Conservation (phyloP, 1,284 basidiomycete species). For the Sporisorium graminicola region DNA sequence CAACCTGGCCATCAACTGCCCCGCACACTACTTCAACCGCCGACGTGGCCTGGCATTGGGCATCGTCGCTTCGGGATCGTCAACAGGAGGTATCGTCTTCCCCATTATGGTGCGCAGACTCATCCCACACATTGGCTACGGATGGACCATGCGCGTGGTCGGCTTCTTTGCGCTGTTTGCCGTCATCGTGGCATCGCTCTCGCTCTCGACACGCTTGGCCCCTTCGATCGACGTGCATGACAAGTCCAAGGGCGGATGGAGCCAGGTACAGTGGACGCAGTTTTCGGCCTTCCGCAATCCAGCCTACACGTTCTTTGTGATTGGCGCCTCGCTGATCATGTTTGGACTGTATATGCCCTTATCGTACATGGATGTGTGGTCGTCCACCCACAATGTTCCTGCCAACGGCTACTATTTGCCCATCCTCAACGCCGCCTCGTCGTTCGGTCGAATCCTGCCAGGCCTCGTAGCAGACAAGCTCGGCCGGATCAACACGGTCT, state of each 20-base stretch:
- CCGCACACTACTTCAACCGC: slow-evolving; percentile 46
- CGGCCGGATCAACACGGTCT: slow-evolving; percentile 69
- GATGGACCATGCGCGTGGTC: slow-evolving; percentile 51
- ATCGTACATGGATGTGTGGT: slow-evolving; percentile 55
- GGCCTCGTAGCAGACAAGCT: slow-evolving; percentile 67
- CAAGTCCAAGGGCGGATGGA: slow-evolving; percentile 51
- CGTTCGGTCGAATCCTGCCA: slow-evolving; percentile 68
- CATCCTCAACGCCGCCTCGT: slow-evolving; percentile 57
- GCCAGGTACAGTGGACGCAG: slow-evolving; percentile 38
- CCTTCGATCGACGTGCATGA: slow-evolving; percentile 44
- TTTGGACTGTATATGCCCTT: slow-evolving; percentile 58
- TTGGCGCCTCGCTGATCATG: slow-evolving; percentile 45
- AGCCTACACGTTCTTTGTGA: slow-evolving; percentile 41
- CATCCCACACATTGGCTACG: slow-evolving; percentile 52
- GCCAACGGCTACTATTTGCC: slow-evolving; percentile 52
- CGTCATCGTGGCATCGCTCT: slow-evolving; percentile 36
- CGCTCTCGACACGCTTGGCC: slow-evolving; percentile 43
- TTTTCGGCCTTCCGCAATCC: slow-evolving; percentile 48
- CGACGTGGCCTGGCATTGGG: slow-evolving; percentile 50
- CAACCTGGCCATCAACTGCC: slow-evolving; percentile 41
- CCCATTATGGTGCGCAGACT: slow-evolving; percentile 54
- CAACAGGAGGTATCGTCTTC: slow-evolving; percentile 58
- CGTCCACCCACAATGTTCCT: slow-evolving; percentile 24
- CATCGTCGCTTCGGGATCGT: slow-evolving; percentile 53
- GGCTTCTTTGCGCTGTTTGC: slow-evolving; percentile 54